Evolutionary conservation across 495 filamentous ascomycete species (phyloP).

Genomic region (Geoglossum glabrum): DNA sequence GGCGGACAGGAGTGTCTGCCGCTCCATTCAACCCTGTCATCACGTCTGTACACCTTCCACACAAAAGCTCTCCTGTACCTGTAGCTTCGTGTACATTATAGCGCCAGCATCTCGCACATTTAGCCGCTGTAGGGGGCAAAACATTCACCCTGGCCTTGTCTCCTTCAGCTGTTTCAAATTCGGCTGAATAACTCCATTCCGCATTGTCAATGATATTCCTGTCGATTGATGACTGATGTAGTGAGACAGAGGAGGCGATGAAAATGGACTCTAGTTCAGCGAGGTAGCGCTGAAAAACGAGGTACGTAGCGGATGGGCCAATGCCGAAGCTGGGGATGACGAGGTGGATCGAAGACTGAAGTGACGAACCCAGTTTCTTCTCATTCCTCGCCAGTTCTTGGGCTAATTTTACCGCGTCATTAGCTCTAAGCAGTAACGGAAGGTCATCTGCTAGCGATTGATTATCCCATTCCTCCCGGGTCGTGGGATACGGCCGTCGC

Average conservation of each 20-base stretch:
- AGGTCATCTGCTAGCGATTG: slow-evolving; percentile 27
- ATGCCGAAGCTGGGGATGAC: slow-evolving; percentile 10
- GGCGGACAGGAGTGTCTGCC: not conserved
- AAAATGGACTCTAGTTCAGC: slow-evolving; percentile 53
- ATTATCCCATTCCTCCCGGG: slow-evolving; percentile 21
- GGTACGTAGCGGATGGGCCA: not conserved
- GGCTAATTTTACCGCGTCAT: slow-evolving; percentile 43
- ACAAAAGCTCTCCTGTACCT: not conserved
- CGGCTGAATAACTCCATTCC: slow-evolving; percentile 33
- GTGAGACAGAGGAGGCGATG: slow-evolving; percentile 46
- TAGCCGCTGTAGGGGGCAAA: slow-evolving; percentile 40
- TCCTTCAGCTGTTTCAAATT: slow-evolving; percentile 30
- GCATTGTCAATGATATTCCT: slow-evolving; percentile 16
- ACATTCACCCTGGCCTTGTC: slow-evolving; percentile 35
- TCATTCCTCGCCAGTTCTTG: slow-evolving; percentile 30
- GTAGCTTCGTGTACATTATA: slow-evolving; percentile 28
- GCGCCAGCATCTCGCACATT: slow-evolving; percentile 80
- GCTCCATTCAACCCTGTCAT: not conserved
- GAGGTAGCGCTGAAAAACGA: slow-evolving; percentile 30
- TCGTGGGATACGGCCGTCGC: slow-evolving; percentile 12
- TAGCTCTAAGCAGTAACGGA: slow-evolving; percentile 32
- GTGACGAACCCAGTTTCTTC: slow-evolving; percentile 32
- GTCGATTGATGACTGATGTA: slow-evolving; percentile 21
- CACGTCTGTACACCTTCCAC: not conserved
- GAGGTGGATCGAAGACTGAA: slow-evolving; percentile 43